Evolutionary conservation across 176 grass and related monocot genomes (phyloP), one percentile per base, ranked within the genome.

Genomic region (Aegilops tauschii): DNA sequence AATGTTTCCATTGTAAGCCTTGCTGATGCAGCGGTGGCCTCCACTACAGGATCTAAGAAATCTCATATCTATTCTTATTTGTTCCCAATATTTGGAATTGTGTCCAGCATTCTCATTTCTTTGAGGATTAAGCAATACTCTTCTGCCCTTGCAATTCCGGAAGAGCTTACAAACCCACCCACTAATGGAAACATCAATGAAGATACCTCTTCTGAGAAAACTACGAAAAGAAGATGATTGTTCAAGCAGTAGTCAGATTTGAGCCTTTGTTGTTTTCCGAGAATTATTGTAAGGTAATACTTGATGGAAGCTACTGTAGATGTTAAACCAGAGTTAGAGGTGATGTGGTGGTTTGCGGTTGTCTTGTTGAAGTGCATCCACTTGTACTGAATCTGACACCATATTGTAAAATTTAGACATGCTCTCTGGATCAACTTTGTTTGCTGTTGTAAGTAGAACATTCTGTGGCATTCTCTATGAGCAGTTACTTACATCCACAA

Each of bases 81-180:
- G 8, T 96, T 96, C 37, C 94, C 97, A 72, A 81, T 94, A 71
- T 69, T 98, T 54, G 97, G 97, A 29, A 96, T 98, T 65, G 86
- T 83, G 9, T 96, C 92, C 12, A 93, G 94, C 83, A 61, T 99
- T 90, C 79, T 99, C 62, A 96, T 99, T 80, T 99, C 97, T 37
- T 90, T 88, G 84, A 99, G 94, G 80, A 94, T 99, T 66, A 96
- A 96, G 66, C 91, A 91, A 28, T 99, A 99, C 87, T 96, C 93
- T 61, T 94, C 94, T 69, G 89, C 71, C 49, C 80, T 99, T 85
- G 89, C 61, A 61, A 69, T 91, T 52, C 76, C 86, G 17, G 90
- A 91, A 88, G 92, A 94, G 63, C 70, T 78, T 64, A 56, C 63
- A 20, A 63, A 30, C 81, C 49, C 69, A 34, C 14, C 77, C 63